Conservation (phyloP, 106 monocot species). For the Dioscorea dumetorum region DNA sequence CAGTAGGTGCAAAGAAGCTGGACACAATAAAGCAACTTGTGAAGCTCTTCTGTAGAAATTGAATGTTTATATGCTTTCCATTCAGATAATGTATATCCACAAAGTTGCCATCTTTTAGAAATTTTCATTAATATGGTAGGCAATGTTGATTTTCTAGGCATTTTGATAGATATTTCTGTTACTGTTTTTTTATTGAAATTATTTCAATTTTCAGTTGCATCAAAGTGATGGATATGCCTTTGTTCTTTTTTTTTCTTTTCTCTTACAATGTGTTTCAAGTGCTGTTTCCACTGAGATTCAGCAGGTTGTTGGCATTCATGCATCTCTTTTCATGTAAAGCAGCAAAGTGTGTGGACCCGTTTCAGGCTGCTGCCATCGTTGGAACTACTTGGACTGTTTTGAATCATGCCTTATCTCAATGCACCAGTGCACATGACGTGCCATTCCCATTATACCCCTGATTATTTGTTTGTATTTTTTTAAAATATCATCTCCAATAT, state of each 20-base stretch:
- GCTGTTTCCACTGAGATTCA: no score
- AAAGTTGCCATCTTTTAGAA: neutral
- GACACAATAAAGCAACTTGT: conserved; percentile 91
- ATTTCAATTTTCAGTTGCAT: neutral
- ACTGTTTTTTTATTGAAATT: neutral
- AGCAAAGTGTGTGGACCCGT: no score
- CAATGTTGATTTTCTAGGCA: neutral
- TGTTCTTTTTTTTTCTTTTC: neutral
- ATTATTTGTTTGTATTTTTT: no score
- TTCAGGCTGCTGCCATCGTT: no score
- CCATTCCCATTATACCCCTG: no score
- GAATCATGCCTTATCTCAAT: no score
- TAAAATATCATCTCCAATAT: no score
- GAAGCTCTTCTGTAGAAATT: conserved; percentile 37
- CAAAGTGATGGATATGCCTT: neutral
- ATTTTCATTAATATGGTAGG: neutral
- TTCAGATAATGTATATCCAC: neutral
- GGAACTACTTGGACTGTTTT: no score
- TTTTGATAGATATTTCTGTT: neutral
- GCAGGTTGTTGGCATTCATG: no score
- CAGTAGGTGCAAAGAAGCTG: conserved; percentile 75
- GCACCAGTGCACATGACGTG: no score
- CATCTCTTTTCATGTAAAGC: no score
- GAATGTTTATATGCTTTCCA: neutral
- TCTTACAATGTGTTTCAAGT: no score